Percentiles rank a stretch among this genome's conserved stretches.
phyloP scores from a whole-genome alignment of 2,329 filamentous ascomycete species.

The Neonectria neomacrospora region DNA sequence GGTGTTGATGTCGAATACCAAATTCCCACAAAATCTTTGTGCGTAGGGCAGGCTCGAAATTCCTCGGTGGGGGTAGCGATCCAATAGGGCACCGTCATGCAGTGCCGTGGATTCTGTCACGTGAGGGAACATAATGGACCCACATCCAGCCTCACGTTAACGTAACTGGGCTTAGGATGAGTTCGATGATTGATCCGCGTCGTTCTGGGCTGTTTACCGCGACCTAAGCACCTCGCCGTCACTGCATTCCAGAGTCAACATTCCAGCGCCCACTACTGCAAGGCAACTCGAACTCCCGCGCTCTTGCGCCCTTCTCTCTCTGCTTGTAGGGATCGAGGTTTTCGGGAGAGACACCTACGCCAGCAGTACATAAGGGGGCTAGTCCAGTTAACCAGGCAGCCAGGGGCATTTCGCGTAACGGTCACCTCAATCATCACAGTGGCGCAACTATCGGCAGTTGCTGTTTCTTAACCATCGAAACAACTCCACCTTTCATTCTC shows the following conservation, averaged over 20 bases:
- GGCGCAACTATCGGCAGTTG: slow-evolving; percentile 28
- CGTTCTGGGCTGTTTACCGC: slow-evolving; percentile 41
- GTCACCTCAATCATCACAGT: slow-evolving; percentile 32
- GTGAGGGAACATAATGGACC: slow-evolving; percentile 34
- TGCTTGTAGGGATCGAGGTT: slow-evolving; percentile 24
- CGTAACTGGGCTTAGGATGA: slow-evolving; percentile 36
- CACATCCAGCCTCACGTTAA: slow-evolving; percentile 29
- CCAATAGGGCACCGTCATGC: slow-evolving; percentile 47
- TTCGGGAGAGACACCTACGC: slow-evolving; percentile 27
- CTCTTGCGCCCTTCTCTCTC: slow-evolving; percentile 31
- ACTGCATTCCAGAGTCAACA: slow-evolving; percentile 41
- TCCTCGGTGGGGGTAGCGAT: slow-evolving; percentile 49
- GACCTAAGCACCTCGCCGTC: slow-evolving; percentile 35
- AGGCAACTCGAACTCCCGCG: slow-evolving; percentile 35
- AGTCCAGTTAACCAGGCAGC: slow-evolving; percentile 27
- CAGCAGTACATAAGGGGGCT: slow-evolving; percentile 28
- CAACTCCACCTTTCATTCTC: slow-evolving; percentile 32
- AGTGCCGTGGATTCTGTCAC: slow-evolving; percentile 35
- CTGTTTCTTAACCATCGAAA: slow-evolving; percentile 31
- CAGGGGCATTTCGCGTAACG: slow-evolving; percentile 39
- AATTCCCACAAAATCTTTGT: slow-evolving; percentile 57
- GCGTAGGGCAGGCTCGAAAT: slow-evolving; percentile 55
- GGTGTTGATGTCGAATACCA: slow-evolving; percentile 50
- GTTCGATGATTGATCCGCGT: slow-evolving; percentile 36
- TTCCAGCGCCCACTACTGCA: slow-evolving; percentile 37